Evolutionary conservation across 768 basidiomycete species (phyloP), one percentile per base, ranked within the genome.

Genomic region (Tephrocybe sp.): DNA sequence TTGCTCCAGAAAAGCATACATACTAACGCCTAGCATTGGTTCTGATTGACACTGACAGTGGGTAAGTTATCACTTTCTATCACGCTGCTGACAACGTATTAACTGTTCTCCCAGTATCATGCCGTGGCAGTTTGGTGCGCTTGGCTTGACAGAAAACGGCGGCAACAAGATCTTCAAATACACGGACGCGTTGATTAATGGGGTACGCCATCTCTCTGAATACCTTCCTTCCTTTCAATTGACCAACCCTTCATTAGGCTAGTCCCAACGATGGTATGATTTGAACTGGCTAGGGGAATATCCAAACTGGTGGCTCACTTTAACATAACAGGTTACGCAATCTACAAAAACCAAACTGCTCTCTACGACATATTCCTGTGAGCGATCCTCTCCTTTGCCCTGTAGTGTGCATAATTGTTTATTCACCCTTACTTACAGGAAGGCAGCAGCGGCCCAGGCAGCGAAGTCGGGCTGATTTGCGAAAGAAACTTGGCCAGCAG

Each of bases 51-150:
- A n/a, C n/a, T 30, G 24, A 39, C 30, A 67, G 67, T 39, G 70
- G 65, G 69, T 69, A 55, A 46, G 69, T 47, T 8, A 22, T 39
- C 13, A 19, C 11, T 30, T 35, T 27, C 18, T 16, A 5, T 8
- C 13, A 26, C 9, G 19, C 18, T 15, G n/a, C 38, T 4, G 15
- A 21, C 21, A 19, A n/a, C n/a, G 18, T 19, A 8, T 3, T 6
- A 37, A 37, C 36, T 15, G 12, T 30, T 4, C 15, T 13, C 24
- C 6, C 6, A 76, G 80, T 1, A 79, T 83, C 34, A 73, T 82
- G 69, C 80, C 79, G 1, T 83, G 80, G 80, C 80, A 83, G 62
- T 80, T 78, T 47, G 80, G 81, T 5, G 64, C 68, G 40, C 59
- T 77, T 3, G 74, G 72, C 24, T 61, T 81, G 46, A 78, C 67